These are phyloP conservation scores for Aspergillus oerlinghausenensis DNA, from an alignment of 2,329 filamentous ascomycete species.

Conservation along the genomic window DNA sequence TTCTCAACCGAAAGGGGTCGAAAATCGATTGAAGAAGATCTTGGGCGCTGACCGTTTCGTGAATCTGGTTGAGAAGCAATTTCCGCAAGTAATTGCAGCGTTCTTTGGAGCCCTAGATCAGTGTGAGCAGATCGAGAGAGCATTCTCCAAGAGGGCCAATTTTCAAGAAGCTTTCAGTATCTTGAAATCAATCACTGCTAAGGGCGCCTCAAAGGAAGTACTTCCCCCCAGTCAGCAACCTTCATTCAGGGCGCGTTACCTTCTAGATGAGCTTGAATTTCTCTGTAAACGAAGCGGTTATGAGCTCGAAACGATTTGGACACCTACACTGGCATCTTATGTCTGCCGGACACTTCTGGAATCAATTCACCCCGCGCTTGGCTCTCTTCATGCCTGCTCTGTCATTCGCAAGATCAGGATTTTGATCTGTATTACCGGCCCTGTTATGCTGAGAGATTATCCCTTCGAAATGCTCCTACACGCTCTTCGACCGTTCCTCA, in stretches of 20 bases:
- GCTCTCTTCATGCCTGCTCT: slow-evolving; percentile 79
- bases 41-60: slow-evolving; percentile 65
- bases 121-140: slow-evolving; percentile 67
- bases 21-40: slow-evolving; percentile 62
- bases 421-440: slow-evolving; percentile 71
- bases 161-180: slow-evolving; percentile 59
- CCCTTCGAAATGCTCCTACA: slow-evolving; percentile 87
- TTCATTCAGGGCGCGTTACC: slow-evolving; percentile 71
- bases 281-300: slow-evolving; percentile 70
- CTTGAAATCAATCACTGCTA: slow-evolving; percentile 64
- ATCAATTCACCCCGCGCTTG: slow-evolving; percentile 75
- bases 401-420: slow-evolving; percentile 82
- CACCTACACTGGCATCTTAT: slow-evolving; percentile 66
- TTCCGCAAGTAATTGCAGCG: slow-evolving; percentile 70
- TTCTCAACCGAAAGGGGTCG: slow-evolving; percentile 51
- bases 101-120: slow-evolving; percentile 75
- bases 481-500: slow-evolving; percentile 71
- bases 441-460: slow-evolving; percentile 70
- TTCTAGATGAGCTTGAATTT: slow-evolving; percentile 70
- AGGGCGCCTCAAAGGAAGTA: slow-evolving; percentile 60
- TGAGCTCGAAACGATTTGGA: slow-evolving; percentile 66
- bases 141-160: slow-evolving; percentile 56
- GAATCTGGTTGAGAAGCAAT: slow-evolving; percentile 61
- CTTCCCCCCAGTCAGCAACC: slow-evolving; percentile 82
- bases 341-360: slow-evolving; percentile 74